Evolutionary conservation across 345 rosid species (phyloP), one percentile per base, ranked within the genome.

Genomic region (Sisymbrium irio): DNA sequence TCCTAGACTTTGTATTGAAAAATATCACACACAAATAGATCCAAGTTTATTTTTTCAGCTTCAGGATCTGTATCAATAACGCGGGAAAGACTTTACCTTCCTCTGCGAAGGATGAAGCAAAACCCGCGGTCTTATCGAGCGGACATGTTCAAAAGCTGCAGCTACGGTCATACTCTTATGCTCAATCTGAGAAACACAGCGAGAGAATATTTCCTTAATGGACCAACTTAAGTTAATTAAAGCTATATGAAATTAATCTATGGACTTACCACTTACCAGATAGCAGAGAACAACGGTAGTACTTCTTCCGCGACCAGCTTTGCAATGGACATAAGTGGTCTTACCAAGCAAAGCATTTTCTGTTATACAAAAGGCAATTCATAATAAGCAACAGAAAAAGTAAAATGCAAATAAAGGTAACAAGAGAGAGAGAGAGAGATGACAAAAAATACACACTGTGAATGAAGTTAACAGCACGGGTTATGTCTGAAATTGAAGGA

Each of bases 221-320:
- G 6, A 49, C 28, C 28, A 49, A 49, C 53, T 25, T 3, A 54
- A 35, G 37, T n/a, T 63, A 4, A 32, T 73, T 44, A 9, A 22
- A 35, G 0, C 15, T 9, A 56, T 32, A 42, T 22, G 20, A 42
- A 4, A 27, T 6, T 22, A 17, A 37, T 46, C 41, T 5, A 65
- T 46, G 28, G 42, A 71, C 72, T 59, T 77, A 78, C 98, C 88
- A 93, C 72, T 59, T 77, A 78, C 98, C 88, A 93, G 81, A 80
- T 91, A 91, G 68, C 96, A 91, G 49, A 93, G 96, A 79, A 89
- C 95, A 71, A 94, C 82, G 7, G 94, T 89, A 1, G 97, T 91
- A 81, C 98, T 93, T 78, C 97, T 83, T 81, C 98, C 97, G 7
- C 96, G 85, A 28, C 97, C 98, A 74, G 98, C 97, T 80, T 93